Evolutionary conservation across 2,329 filamentous ascomycete species (phyloP).

Genomic region (Neonectria neomacrospora): DNA sequence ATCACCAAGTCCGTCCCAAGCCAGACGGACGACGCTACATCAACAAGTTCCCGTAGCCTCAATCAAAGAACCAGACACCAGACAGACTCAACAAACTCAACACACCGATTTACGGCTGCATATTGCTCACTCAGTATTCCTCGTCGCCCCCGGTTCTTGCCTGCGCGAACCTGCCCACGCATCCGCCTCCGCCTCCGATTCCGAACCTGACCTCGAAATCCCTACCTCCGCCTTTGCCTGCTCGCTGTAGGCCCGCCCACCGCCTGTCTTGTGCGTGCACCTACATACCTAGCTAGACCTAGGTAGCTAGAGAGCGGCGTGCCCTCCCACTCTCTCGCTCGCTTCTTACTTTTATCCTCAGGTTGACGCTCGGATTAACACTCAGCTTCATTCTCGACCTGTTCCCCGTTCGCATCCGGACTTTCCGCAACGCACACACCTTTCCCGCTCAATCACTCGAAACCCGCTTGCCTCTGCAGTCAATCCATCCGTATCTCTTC

Average conservation of each 20-base stretch:
- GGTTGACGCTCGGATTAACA: neutral
- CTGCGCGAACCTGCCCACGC: constrained; percentile 4
- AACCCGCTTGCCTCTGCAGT: constrained; percentile 7
- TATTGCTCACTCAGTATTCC: constrained; percentile 41
- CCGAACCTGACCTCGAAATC: constrained; percentile 2
- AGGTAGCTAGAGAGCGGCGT: constrained; percentile 10
- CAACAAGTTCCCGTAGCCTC: constrained; percentile 28
- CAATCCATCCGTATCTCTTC: neutral
- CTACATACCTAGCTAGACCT: constrained; percentile 3
- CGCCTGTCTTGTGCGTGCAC: constrained; percentile 17
- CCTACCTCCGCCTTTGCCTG: constrained; percentile 5
- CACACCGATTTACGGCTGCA: constrained; percentile 37
- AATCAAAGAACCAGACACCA: constrained; percentile 8
- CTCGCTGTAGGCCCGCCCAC: constrained; percentile 19
- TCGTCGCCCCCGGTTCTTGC: constrained; percentile 20
- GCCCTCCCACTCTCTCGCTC: constrained; percentile 4
- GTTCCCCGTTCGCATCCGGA: neutral
- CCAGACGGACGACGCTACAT: constrained; percentile 14
- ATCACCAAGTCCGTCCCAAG: constrained; percentile 7
- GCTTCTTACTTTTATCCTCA: neutral
- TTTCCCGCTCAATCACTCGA: constrained; percentile 1
- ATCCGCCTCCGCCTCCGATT: neutral
- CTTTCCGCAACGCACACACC: neutral
- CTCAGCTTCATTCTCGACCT: constrained; percentile 1
- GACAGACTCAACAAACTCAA: constrained; percentile 27